Percentiles rank a stretch among this genome's conserved stretches.
phyloP scores from a whole-genome alignment of 306 rosid genomes.

The Casuarina glauca region DNA sequence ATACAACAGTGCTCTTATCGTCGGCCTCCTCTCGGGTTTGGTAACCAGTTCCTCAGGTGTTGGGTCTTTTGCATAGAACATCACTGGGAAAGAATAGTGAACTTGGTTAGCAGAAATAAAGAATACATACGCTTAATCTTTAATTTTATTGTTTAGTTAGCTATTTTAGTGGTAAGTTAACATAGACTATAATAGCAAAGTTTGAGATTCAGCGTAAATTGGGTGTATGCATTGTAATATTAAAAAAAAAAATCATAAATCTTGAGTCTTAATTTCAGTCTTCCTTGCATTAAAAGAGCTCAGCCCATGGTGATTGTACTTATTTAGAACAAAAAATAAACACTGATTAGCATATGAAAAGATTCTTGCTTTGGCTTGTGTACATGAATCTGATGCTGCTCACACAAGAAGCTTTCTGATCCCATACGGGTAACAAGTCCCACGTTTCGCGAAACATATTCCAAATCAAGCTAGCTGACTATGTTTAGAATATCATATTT shows the following conservation, averaged over 20 bases:
- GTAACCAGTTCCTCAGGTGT: slow-evolving; percentile 48
- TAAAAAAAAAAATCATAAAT: no score
- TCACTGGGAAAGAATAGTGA: background rate
- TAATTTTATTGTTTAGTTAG: no score
- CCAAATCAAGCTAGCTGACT: no score
- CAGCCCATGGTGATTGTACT: background rate
- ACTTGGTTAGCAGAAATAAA: no score
- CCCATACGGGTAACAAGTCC: background rate
- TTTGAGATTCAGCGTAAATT: no score
- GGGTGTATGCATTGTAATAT: no score
- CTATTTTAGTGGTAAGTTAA: no score
- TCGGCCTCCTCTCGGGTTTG: slow-evolving; percentile 65
- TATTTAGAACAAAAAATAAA: background rate
- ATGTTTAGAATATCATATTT: no score
- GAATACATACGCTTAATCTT: no score
- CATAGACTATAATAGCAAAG: no score
- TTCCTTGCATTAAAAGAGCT: background rate
- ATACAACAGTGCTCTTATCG: slow-evolving; percentile 57
- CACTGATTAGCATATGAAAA: background rate
- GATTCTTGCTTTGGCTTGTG: background rate
- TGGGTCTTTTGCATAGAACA: slow-evolving; percentile 30
- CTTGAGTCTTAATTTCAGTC: background rate
- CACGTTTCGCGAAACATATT: background rate
- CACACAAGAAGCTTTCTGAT: background rate
- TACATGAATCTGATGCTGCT: background rate